Evolutionary conservation across 176 grass and related monocot genomes (phyloP), one percentile per base, ranked within the genome.

Genomic region (Ensete ventricosum): DNA sequence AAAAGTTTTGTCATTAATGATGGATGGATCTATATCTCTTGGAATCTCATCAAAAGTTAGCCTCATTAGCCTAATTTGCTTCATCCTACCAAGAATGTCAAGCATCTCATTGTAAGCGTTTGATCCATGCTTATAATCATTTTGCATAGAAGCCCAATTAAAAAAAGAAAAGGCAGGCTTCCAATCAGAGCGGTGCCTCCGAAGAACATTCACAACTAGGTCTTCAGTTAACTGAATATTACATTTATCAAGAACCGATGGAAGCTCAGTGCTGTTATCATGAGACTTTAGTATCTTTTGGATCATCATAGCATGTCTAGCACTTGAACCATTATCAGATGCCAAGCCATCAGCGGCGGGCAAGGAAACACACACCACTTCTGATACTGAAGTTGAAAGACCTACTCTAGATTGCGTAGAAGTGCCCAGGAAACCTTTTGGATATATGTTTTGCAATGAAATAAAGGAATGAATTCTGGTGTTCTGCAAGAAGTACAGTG

Each of bases 1-100:
- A 76, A 92, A 92, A 77, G 83, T 92, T 82, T 54, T 89, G 43
- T 92, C 79, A 0, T 87, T 92, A 1, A 92, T 72, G 0, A 86
- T 77, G 0, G 17, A 52, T 16, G 2, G 9, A 0, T 11, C 19
- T 12, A 77, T 24, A 22, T 84, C 77, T 34, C 81, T 52, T 0
- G 84, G 84, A 50, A 89, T 92, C 53, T 81, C 86, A 22, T 92
- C 84, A 1, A 92, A 92, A 10, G 80, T 5, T 64, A 89, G 57
- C 8, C 77, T 77, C 90, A 92, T 92, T 19, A 76, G 48, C 69
- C 68, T 81, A 69, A 86, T 83, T 76, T 89, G 85, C 77, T 92
- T 92, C 90, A 92, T 92, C 82, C 86, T 67, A 72, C 90, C 86
- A 29, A 92, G 86, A 75, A 87, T 92, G 81, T 89, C 90, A 3